Evolutionary conservation across 257 asterid genomes (phyloP), one percentile per base, ranked within the genome.

Genomic region (Oldenlandia corymbosa): DNA sequence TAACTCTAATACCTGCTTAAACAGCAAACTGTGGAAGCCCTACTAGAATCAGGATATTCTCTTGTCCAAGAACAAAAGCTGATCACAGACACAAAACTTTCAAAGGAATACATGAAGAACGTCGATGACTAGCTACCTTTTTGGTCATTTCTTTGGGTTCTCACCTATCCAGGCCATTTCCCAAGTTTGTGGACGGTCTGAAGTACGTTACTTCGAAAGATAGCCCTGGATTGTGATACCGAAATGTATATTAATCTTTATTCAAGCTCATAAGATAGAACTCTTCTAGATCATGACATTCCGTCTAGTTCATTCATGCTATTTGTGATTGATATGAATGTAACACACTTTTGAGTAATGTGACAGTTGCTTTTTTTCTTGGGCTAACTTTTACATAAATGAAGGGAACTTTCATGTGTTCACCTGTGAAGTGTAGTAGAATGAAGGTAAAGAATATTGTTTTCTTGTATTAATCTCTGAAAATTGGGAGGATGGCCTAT

Each of bases 61-160:
- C 96, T 92, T 26, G 68, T 81, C 27, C 78, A 54, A 71, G 98
- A 92, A 81, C 98, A 92, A 74, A 80, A 75, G 78, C 83, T 89
- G 54, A 73, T 92, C 43, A 73, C 69, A 85, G 95, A 78, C 42
- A 80, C 77, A 23, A 89, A 89, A 79, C 95, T 92, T 63, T 86
- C 98, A 18, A 87, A 85, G 83, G 98, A 91, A 76, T 92, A 89
- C 87, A 79, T 89, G 97, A 92, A 92, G 85, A 87, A 92, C 78
- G 79, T 92, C 64, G 95, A 88, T 46, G 84, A 83, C 68, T 75
- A 80, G 75, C 62, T 56, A 23, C 1, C 60, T 42, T 50, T 20
- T 34, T 20, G 30, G 47, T 45, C n/a, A n/a, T n/a, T n/a, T n/a
- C n/a, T 30, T 55, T 7, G 42, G 27, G n/a, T n/a, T n/a, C n/a